Base-by-base conservation (phyloP, 768 basidiomycete genomes). In the Pisolithus microcarpus region DNA sequence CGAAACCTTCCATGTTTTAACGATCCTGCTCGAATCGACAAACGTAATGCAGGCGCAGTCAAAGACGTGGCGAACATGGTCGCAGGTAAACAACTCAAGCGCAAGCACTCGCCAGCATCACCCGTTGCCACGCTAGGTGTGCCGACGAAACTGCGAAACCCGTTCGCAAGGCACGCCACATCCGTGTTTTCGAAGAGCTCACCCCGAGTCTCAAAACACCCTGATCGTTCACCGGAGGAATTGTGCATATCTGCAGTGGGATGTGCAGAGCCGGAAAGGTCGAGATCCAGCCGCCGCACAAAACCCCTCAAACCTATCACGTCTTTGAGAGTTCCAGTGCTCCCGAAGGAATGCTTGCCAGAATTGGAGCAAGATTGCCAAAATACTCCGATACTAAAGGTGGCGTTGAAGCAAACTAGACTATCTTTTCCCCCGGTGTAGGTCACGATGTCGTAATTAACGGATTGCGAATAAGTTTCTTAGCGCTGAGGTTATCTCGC, bases 261-360 rank as follows among this genome's bases (percentile, higher is more conserved):
- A 8, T 7, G 15, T n/a, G 26, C 9, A 26, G n/a, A 15, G 7
- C 9, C 7, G 4, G 6, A 44, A 48, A 19, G 38, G 31, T 26
- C 11, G 11, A 16, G 31, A 6, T 26, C 43, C 38, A 18, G 48
- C 51, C 16, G 36, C 9, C 30, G 40, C 24, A 0, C 4, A 24
- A 66, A 61, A 16, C 54, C 54, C 7, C 46, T 67, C 54, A 65
- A 58, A 49, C 67, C 63, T 15, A 67, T 67, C 46, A 69, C 65
- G 8, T 48, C 56, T 6, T 38, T 69, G 30, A 64, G 56, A 7
- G 61, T 62, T 19, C 65, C 65, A 5, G 51, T 58, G 26, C 65
- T 65, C 42, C 58, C 63, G 19, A 69, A 60, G 51, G 61, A 61
- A 2, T 36, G 58, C n/a, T 24, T 57, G 23, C 56, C 57, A 16